These are phyloP conservation scores for Phialophora macrospora DNA, from an alignment of 2,329 filamentous ascomycete species.

Conservation along the genomic window DNA sequence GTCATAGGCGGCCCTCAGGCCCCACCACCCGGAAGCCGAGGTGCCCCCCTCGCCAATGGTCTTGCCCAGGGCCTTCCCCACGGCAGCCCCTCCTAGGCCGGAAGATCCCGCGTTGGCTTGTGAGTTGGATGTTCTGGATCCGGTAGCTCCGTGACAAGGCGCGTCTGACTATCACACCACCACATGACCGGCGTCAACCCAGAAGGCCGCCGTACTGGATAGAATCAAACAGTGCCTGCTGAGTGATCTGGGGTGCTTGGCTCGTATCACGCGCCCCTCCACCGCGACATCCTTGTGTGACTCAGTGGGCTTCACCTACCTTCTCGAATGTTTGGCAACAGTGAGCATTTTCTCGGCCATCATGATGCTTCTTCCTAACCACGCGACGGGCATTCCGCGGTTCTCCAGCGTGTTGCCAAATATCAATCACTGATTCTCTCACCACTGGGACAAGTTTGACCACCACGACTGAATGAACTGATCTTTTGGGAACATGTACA, in stretches of 20 bases:
- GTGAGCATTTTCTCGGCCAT: neutral
- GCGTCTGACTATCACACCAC: conserved; percentile 4
- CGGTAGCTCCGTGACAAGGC: neutral
- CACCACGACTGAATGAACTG: neutral
- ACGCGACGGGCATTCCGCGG: neutral
- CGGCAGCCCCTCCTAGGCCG: neutral
- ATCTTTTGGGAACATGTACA: conserved; percentile 18
- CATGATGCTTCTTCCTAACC: neutral
- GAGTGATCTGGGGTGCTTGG: neutral
- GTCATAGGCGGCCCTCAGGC: neutral
- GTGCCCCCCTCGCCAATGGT: neutral
- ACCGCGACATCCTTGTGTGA: conserved; percentile 15
- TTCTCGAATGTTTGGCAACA: neutral
- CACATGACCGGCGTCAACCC: conserved; percentile 4
- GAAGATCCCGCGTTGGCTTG: neutral
- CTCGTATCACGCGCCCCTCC: conserved; percentile 15
- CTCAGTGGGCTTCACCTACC: conserved; percentile 8
- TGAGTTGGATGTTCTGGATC: too few relatives aligned
- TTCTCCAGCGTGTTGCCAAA: neutral
- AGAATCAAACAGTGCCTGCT: conserved; percentile 7
- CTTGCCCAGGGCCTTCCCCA: neutral
- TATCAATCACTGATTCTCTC: neutral
- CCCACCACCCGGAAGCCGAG: neutral
- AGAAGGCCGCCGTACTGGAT: neutral
- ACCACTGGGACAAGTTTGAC: too few relatives aligned